phyloP scores from a whole-genome alignment of 306 rosid genomes.

The Trichosanthes truncata region DNA sequence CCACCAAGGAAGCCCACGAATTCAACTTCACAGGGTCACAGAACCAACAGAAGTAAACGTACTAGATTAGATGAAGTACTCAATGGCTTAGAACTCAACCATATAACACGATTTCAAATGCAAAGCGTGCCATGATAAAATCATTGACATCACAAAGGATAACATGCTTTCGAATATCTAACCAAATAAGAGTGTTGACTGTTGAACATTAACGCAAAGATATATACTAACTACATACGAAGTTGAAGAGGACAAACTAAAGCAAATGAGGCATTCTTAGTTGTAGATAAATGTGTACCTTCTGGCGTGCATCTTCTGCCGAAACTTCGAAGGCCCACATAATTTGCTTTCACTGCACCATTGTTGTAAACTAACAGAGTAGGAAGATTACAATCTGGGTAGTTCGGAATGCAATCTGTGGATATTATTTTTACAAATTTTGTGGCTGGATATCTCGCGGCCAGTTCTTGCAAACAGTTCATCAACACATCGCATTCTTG shows the following conservation, averaged over 20 bases:
- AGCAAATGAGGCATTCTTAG: not conserved
- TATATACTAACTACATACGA: not conserved
- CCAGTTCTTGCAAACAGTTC: slow-evolving; percentile 83
- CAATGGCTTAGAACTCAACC: not conserved
- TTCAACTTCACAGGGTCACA: not conserved
- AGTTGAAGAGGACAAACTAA: not conserved
- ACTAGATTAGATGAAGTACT: not conserved
- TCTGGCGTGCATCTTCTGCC: slow-evolving; percentile 91
- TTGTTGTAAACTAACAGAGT: slow-evolving; percentile 85
- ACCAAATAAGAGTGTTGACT: not conserved
- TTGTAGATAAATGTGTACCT: slow-evolving; percentile 37
- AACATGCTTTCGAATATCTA: not conserved
- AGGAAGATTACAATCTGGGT: slow-evolving; percentile 81
- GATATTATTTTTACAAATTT: slow-evolving; percentile 91
- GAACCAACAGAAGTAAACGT: not conserved
- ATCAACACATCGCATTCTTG: slow-evolving; percentile 71
- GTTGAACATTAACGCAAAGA: not conserved
- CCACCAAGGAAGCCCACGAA: not conserved
- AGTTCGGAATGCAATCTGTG: slow-evolving; percentile 93
- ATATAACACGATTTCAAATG: not conserved
- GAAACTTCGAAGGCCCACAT: slow-evolving; percentile 65
- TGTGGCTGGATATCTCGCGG: slow-evolving; percentile 72
- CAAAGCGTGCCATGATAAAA: not conserved
- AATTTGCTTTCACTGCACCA: slow-evolving; percentile 82
- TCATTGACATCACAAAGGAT: not conserved